These are phyloP conservation scores for Berkeleyomyces basicola DNA, from an alignment of 2,329 filamentous ascomycete species.

Conservation along the genomic window DNA sequence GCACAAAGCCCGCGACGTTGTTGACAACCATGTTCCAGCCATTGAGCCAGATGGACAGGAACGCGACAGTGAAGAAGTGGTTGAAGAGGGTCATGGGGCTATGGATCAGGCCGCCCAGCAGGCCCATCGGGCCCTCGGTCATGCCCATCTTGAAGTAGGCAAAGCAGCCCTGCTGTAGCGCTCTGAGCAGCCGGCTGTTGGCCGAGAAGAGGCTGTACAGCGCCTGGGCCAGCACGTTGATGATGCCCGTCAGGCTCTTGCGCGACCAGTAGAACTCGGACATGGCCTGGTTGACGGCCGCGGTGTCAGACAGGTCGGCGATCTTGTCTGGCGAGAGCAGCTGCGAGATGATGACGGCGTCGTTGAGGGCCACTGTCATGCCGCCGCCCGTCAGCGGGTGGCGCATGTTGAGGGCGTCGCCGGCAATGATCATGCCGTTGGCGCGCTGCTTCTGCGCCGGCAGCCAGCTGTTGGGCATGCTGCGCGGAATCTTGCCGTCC, in stretches of 20 bases:
- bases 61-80: constrained; percentile 90
- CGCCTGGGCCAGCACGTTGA: constrained; percentile 95
- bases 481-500: constrained; percentile 55
- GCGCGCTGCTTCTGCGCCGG: constrained; percentile 47
- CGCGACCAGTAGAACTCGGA: constrained; percentile 69
- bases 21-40: constrained; percentile 25
- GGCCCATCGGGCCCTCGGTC: constrained; percentile 61
- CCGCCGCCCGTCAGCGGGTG: constrained; percentile 92
- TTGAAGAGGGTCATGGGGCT: constrained; percentile 64
- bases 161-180: constrained; percentile 83
- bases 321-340: constrained; percentile 55
- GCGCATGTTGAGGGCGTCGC: constrained; percentile 98
- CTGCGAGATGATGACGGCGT: constrained; percentile 61
- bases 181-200: constrained; percentile 56
- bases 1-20: constrained; percentile 34
- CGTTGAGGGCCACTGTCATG: constrained; percentile 95
- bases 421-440: constrained; percentile 60
- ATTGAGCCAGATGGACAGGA: constrained; percentile 64
- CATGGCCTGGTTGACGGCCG: constrained; percentile 51
- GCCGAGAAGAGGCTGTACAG: constrained; percentile 86
- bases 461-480: constrained; percentile 93
- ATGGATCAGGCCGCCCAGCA: constrained; percentile 68
- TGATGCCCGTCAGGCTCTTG: constrained; percentile 67
- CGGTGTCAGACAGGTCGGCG: constrained; percentile 50
- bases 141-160: constrained; percentile 68